These are phyloP conservation scores for Daldinia caldariorum DNA, from an alignment of 495 filamentous ascomycete genomes.

Conservation along the genomic window DNA sequence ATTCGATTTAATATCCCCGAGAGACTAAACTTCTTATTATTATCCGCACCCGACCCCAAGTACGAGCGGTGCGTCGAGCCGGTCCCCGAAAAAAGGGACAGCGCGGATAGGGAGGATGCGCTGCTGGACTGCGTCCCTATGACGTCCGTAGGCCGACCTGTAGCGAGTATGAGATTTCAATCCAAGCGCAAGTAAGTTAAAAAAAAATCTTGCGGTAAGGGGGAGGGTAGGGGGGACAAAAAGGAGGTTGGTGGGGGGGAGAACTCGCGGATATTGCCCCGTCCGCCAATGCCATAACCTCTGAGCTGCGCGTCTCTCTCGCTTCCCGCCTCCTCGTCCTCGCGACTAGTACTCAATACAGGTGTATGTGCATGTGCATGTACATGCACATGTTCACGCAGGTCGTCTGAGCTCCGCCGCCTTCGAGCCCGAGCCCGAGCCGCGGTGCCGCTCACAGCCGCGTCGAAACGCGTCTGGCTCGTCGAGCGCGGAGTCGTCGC, in stretches of 20 bases:
- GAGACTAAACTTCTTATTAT: constrained; percentile 23
- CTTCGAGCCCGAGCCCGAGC: background rate
- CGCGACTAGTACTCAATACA: too few species aligned
- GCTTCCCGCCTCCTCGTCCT: constrained; percentile 8
- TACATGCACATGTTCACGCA: background rate
- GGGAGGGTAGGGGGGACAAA: too few species aligned
- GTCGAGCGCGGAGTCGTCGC: constrained; percentile 36
- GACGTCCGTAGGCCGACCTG: constrained; percentile 41
- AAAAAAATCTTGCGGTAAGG: too few species aligned
- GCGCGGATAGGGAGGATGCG: constrained; percentile 29
- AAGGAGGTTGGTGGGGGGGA: background rate
- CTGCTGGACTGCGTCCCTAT: constrained; percentile 35
- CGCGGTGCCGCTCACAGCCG: constrained; percentile 25
- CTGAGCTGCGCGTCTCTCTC: constrained; percentile 49
- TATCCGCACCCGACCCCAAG: constrained; percentile 12
- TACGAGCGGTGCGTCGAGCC: constrained; percentile 1
- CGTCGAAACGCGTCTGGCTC: constrained; percentile 25
- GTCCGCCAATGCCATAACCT: constrained; percentile 54
- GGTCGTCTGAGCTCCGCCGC: constrained; percentile 25
- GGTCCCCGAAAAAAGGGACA: constrained; percentile 29
- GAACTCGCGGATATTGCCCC: constrained; percentile 53
- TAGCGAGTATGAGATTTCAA: constrained; percentile 7
- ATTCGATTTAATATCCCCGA: constrained; percentile 32
- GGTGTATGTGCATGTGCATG: too few species aligned
- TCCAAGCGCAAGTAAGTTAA: background rate